A percentile compares a stretch with the other conserved stretches of the same genome.
Conservation (phyloP, 768 basidiomycete genomes). For the Naganishia randhawae region DNA sequence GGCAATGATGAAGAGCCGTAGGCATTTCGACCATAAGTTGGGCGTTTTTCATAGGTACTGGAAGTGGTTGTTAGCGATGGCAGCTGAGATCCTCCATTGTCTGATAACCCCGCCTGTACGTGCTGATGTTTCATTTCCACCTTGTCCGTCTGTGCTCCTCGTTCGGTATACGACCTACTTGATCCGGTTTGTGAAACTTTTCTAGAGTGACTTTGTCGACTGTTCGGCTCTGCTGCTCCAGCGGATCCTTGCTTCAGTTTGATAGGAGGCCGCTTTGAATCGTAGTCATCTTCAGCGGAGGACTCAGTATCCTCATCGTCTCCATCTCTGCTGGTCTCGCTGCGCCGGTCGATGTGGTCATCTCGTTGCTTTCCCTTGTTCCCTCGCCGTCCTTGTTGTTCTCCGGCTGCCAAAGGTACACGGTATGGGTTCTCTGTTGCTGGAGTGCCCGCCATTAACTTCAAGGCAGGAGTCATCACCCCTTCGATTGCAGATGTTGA, state of each 20-base stretch:
- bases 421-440: slow-evolving; percentile 19
- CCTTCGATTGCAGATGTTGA: slow-evolving; percentile 14
- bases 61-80: neutral
- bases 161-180: slow-evolving; percentile 9
- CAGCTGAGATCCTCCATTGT: neutral
- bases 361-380: neutral
- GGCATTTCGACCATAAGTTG: neutral
- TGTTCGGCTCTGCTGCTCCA: neutral
- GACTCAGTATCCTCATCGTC: slow-evolving; percentile 55
- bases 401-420: neutral
- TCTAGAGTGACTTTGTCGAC: slow-evolving; percentile 5
- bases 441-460: neutral
- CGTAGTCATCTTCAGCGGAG: slow-evolving; percentile 39
- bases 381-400: slow-evolving; percentile 3
- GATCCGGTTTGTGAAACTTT: neutral
- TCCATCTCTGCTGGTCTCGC: slow-evolving; percentile 45
- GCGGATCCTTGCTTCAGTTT: slow-evolving; percentile 6
- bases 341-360: slow-evolving; percentile 16
- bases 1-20: neutral
- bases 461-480: slow-evolving; percentile 12
- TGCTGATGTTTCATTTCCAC: slow-evolving; percentile 19
- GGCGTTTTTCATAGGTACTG: neutral
- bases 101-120: slow-evolving; percentile 4
- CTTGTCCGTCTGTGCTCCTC: slow-evolving; percentile 25
- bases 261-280: slow-evolving; percentile 14